Evolutionary conservation across 2,329 filamentous ascomycete species (phyloP), one percentile per base, ranked within the genome.

Genomic region (Hypoxylon sp.): DNA sequence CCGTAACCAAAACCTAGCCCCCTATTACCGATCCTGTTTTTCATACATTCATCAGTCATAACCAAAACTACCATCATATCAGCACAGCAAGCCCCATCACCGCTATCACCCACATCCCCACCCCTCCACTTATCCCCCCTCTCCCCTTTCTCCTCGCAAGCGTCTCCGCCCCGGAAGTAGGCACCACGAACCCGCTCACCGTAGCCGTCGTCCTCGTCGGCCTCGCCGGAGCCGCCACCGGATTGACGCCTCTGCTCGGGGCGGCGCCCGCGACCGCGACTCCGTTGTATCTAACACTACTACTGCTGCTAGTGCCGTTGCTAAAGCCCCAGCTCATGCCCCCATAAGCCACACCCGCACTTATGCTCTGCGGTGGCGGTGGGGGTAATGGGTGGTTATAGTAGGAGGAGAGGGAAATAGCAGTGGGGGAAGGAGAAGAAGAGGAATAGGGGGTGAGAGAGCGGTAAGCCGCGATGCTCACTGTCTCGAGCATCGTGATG

Each of bases 401-500:
- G 34, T 14, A 61, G 3, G 34, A 43, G 11, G 50, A 25, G 34
- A 55, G 14, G 50, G 50, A 14, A 14, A 23, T 41, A 28, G 60
- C 46, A 11, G 58, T 48, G 14, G 55, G 41, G 17, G 49, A 10
- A 5, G 48, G 43, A 14, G 58, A 53, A 9, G 45, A 28, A 13
- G 25, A 30, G 17, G 43, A 28, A 19, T 25, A 58, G 41, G 34
- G 10, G 28, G 32, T 1, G 21, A n/a, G 30, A 25, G 41, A 41
- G 19, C 52, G 34, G 23, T 34, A n/a, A 11, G 55, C 36, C 19
- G 58, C 48, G 34, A 71, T 64, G 30, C 21, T 30, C 28, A 68
- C 17, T 36, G 74, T 75, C 61, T 68, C 66, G 6, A 67, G 21
- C 28, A 73, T 3, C n/a, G 73, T 74, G 2, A 69, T 14, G 5